Evolutionary conservation across 2,329 filamentous ascomycete genomes (phyloP), one percentile per base, ranked within the genome.

Genomic region (Arthrobotrys pseudoclavata): DNA sequence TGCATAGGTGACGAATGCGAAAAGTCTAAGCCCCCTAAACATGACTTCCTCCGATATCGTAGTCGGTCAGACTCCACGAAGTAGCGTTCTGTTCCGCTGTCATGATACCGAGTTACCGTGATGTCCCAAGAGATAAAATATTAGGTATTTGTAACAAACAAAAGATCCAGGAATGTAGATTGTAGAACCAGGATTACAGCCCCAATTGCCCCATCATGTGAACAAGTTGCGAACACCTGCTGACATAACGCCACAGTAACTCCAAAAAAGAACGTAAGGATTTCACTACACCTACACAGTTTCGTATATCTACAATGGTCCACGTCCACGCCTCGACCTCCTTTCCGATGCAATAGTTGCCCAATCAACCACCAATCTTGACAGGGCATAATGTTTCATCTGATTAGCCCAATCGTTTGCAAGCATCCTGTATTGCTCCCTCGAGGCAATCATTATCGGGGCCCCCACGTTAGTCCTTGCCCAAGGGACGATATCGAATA

Each of bases 341-440:
- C 31, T 52, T 6, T 52, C 26, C 15, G 45, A 34, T 4, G 7
- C 31, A 9, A 37, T 26, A 66, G 62, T 66, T 9, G 62, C 62
- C 62, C 62, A 66, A 18, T 66, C 62, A 7, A 66, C 62, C 29
- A 66, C 47, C 29, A 66, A 22, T n/a, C 62, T 47, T 10, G 62
- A 66, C 12, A 66, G 10, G 4, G 62, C 62, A 26, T 26, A 66
- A 66, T 66, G 62, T n/a, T 53, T 66, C 62, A 66, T 66, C 26
- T 18, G 62, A 20, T 66, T 66, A 12, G 62, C 62, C 62, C 62
- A 66, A 20, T 66, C 47, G 29, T 52, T 66, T 6, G 62, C 62
- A 12, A 66, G 34, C 62, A 40, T 66, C 12, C 62, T 52, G 15
- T 66, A 66, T 13, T 53, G 40, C 31, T 53, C 53, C 31, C 45